These are phyloP conservation scores for Capsicum pubescens DNA, from an alignment of 257 asterid genomes.

Conservation along the genomic window DNA sequence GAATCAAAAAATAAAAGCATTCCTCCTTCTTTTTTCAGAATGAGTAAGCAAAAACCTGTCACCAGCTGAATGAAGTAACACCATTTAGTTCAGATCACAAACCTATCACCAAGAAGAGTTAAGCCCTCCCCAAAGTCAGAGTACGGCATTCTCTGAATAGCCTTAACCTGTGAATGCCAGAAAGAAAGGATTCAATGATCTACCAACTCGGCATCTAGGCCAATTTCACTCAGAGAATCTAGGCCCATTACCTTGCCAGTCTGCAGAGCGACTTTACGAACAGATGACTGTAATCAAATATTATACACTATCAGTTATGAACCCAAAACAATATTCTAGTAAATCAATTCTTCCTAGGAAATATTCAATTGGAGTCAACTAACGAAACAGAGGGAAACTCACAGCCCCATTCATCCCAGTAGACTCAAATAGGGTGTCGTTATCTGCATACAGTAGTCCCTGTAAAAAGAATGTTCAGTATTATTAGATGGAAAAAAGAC, in stretches of 20 bases:
- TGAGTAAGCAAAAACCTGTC: neutral
- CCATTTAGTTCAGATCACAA: conserved; percentile 35
- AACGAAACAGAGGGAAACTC: conserved; percentile 42
- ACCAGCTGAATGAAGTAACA: neutral
- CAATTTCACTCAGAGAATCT: neutral
- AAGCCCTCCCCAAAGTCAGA: conserved; percentile 93
- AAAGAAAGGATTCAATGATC: conserved; percentile 21
- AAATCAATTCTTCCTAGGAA: neutral
- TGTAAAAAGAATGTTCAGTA: conserved; percentile 35
- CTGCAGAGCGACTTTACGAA: conserved; percentile 77
- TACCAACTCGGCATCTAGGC: conserved; percentile 6
- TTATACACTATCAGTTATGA: conserved; percentile 29
- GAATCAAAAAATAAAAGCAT: neutral
- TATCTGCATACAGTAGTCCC: conserved; percentile 91
- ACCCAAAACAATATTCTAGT: conserved; percentile 21
- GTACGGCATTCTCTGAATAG: conserved; percentile 55
- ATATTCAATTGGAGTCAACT: neutral
- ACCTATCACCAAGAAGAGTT: conserved; percentile 90
- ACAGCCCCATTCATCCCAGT: conserved; percentile 88
- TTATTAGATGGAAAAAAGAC: neutral
- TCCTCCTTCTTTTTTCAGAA: neutral
- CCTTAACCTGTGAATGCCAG: conserved; percentile 60
- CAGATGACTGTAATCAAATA: conserved; percentile 80
- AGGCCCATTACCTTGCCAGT: conserved; percentile 73
- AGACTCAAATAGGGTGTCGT: conserved; percentile 82